Evolutionary conservation across 768 basidiomycete species (phyloP).

Genomic region (Kwoniella mangroviensis): DNA sequence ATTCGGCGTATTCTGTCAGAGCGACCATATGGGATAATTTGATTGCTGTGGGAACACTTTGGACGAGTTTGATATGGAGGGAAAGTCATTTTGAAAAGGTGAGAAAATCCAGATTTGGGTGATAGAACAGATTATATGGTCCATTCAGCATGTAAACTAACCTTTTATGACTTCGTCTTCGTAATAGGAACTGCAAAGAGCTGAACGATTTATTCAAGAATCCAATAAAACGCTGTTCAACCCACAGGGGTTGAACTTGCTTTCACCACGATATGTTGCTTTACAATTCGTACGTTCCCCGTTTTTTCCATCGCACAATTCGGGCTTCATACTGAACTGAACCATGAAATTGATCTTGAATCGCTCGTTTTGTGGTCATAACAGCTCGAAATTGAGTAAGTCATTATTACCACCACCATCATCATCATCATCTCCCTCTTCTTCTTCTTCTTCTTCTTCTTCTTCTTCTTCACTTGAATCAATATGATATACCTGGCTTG

Average conservation of each 20-base stretch:
- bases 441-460: too few species aligned
- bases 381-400: constrained; percentile 84
- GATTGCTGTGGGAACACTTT: constrained; percentile 76
- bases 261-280: constrained; percentile 81
- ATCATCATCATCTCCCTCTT: too few species aligned
- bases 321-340: too few species aligned
- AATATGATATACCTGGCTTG: not conserved
- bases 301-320: not conserved
- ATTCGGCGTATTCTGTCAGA: constrained; percentile 79
- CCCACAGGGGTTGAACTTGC: constrained; percentile 80
- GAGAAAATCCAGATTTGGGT: constrained; percentile 17
- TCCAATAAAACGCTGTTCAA: constrained; percentile 79
- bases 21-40: constrained; percentile 77
- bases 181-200: constrained; percentile 73
- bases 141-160: not conserved
- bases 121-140: not conserved
- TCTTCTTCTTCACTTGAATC: too few species aligned
- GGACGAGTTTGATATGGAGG: constrained; percentile 72
- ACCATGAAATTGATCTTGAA: not conserved
- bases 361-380: not conserved
- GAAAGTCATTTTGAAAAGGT: constrained; percentile 84
- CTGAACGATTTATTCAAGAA: constrained; percentile 68
- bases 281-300: constrained; percentile 81
- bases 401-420: not conserved
- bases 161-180: not conserved